Base-by-base conservation (phyloP, 352 stramenopile genomes). In the Phytophthora quininea region DNA sequence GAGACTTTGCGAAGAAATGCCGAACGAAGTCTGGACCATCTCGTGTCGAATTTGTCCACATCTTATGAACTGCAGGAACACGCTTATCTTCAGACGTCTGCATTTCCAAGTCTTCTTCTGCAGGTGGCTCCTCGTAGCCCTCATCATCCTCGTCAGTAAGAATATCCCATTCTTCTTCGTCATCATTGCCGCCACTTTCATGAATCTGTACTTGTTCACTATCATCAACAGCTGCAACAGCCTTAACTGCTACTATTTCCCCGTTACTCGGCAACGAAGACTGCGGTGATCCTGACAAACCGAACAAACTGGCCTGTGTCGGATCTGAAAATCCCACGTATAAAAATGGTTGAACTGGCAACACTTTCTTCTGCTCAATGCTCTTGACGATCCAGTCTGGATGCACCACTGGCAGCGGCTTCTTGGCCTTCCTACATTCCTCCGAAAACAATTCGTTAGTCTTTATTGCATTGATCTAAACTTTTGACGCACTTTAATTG, bases 351-450 rank as follows among this genome's bases (percentile, higher is more conserved):
- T 84, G 80, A 65, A 93, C 60, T 0, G 89, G 79, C 5, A 98
- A 67, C 52, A 98, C 52, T 24, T 61, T 82, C 24, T 81, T 72
- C 37, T 85, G 69, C 42, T 90, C 68, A 12, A 98, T 88, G 70
- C 92, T 95, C 59, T 97, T 88, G 8, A 95, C 73, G 62, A 99
- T 96, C 96, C 96, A 99, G 24, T 96, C 74, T 0, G 96, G 96
- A 54, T 89, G 75, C 29, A 95, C 86, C 7, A 98, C 88, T 0
- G 90, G 94, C 46, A 84, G 74, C 10, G 79, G 77, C 27, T 76
- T 81, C 30, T 70, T 76, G 66, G 74, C 75, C 37, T 79, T 88
- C 65, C 88, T 96, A 48, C 38, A 52, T 7, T n/a, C 43, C 5
- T 2, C 37, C 19, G 19, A 40, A 32, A 55, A 27, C 8, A 35